Percentiles rank a stretch among this genome's conserved stretches.
These are phyloP conservation scores for Fraxinus xanthoxyloides DNA, from an alignment of 305 asterid species.

Conservation along the genomic window DNA sequence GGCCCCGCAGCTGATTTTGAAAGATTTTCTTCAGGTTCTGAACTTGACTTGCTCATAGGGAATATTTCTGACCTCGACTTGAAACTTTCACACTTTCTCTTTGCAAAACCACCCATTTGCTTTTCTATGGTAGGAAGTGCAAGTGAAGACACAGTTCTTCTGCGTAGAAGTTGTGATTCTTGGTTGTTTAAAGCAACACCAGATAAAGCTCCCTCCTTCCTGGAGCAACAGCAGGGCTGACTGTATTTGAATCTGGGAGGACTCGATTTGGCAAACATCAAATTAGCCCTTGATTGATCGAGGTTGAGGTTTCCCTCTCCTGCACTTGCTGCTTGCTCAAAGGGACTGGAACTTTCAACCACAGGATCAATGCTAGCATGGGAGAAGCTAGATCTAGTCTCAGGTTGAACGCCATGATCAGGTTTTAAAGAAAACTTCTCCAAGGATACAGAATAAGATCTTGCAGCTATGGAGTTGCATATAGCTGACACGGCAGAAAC, in stretches of 20 bases:
- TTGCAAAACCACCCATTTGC: slow-evolving; percentile 28
- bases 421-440: slow-evolving; percentile 30
- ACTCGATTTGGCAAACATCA: slow-evolving; percentile 24
- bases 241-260: slow-evolving; percentile 35
- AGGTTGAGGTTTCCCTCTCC: slow-evolving; percentile 28
- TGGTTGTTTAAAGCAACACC: slow-evolving; percentile 38
- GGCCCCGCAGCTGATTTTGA: slow-evolving; percentile 24
- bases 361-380: slow-evolving; percentile 27
- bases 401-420: slow-evolving; percentile 27
- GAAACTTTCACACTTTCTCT: slow-evolving; percentile 19
- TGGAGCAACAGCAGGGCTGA: slow-evolving; percentile 66
- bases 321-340: slow-evolving; percentile 23
- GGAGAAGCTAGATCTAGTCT: slow-evolving; percentile 25
- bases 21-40: slow-evolving; percentile 26
- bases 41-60: slow-evolving; percentile 24
- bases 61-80: slow-evolving; percentile 28
- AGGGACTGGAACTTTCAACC: slow-evolving; percentile 32
- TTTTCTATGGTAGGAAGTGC: slow-evolving; percentile 33
- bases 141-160: slow-evolving; percentile 35
- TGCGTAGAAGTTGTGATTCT: slow-evolving; percentile 45
- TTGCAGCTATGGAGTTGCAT: slow-evolving; percentile 49
- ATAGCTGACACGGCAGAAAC: slow-evolving; percentile 55
- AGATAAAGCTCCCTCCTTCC: slow-evolving; percentile 50
- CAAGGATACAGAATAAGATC: slow-evolving; percentile 44
- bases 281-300: slow-evolving; percentile 29